phyloP scores from a whole-genome alignment of 441 rosid genomes.

The Gossypium laxum region DNA sequence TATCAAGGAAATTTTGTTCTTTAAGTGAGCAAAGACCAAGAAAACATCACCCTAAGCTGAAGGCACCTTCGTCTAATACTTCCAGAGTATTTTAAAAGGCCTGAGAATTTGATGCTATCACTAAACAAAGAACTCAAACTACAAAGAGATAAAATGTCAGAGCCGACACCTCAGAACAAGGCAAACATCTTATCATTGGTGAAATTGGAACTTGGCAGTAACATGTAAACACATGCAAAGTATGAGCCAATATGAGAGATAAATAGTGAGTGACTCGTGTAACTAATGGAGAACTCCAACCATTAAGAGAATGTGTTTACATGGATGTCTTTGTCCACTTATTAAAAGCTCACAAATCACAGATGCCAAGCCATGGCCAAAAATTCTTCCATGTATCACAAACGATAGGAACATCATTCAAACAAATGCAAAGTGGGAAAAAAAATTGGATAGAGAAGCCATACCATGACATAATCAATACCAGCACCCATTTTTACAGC shows the following conservation, averaged over 20 bases:
- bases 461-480: slow-evolving; percentile 61
- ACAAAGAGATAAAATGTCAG: background rate
- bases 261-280: background rate
- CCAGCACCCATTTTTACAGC: slow-evolving; percentile 63
- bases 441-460: slow-evolving; percentile 15
- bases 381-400: background rate
- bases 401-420: background rate
- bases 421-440: background rate
- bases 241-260: background rate
- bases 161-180: background rate
- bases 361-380: background rate
- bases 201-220: background rate
- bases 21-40: background rate
- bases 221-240: background rate
- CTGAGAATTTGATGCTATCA: background rate
- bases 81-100: background rate
- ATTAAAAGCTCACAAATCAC: slow-evolving; percentile 1
- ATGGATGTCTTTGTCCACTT: background rate
- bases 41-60: background rate
- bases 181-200: background rate
- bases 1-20: background rate
- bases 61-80: background rate
- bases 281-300: slow-evolving; percentile 2
- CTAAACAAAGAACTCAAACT: background rate
- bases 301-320: background rate